Conservation (phyloP, 2,329 filamentous ascomycete genomes). For the Hansfordia pulvinata region DNA sequence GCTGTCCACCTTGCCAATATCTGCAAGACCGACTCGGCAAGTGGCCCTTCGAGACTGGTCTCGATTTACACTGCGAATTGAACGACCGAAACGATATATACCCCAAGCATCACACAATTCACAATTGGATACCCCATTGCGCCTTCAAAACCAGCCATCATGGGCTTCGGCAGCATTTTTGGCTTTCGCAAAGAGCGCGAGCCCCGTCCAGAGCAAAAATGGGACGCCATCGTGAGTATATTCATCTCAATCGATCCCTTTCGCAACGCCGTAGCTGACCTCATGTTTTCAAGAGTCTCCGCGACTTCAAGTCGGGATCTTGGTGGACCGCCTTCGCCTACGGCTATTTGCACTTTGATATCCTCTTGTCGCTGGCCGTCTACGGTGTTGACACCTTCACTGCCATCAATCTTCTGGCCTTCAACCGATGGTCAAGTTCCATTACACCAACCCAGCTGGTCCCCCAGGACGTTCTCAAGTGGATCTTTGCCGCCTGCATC, state of each 20-base stretch:
- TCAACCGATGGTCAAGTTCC: constrained; percentile 77
- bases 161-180: background rate
- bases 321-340: constrained; percentile 72
- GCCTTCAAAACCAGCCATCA: background rate
- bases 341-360: constrained; percentile 68
- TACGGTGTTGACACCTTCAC: constrained; percentile 90
- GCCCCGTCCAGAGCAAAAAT: constrained; percentile 74
- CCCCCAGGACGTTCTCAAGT: constrained; percentile 67
- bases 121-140: too few species aligned
- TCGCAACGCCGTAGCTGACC: constrained; percentile 1
- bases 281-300: constrained; percentile 24
- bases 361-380: constrained; percentile 67
- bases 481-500: constrained; percentile 91
- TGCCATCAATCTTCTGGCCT: constrained; percentile 77
- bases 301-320: constrained; percentile 74
- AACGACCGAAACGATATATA: background rate
- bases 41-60: too few species aligned
- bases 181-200: constrained; percentile 38
- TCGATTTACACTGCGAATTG: background rate
- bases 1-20: too few species aligned
- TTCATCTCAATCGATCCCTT: background rate
- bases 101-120: too few species aligned
- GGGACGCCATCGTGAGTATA: constrained; percentile 73
- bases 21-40: too few species aligned
- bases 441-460: constrained; percentile 61